phyloP scores from a whole-genome alignment of 768 basidiomycete species.

The Pleurotus eryngii region DNA sequence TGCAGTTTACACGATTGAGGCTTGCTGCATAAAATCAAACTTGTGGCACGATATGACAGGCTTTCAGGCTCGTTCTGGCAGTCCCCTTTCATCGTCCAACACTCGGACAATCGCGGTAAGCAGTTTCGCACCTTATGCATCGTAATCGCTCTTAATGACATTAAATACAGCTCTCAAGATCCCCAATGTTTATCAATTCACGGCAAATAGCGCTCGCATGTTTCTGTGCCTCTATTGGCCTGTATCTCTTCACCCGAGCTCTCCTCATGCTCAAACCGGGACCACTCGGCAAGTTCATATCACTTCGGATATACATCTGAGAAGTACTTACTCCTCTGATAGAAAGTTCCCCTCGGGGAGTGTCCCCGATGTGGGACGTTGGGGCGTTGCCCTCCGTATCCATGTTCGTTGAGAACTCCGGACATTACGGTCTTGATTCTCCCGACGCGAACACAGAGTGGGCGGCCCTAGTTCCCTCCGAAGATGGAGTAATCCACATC shows the following conservation, averaged over 20 bases:
- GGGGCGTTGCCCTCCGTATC: slow-evolving; percentile 2
- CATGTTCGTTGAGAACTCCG: slow-evolving; percentile 7
- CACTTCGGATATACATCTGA: too few species aligned
- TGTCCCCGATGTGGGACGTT: slow-evolving; percentile 5
- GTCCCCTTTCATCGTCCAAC: too few species aligned
- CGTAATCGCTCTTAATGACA: too few species aligned
- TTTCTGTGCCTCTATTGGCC: background rate
- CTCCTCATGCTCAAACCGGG: background rate
- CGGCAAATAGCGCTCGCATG: background rate
- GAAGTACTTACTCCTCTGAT: background rate
- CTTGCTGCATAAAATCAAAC: too few species aligned
- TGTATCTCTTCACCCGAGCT: background rate
- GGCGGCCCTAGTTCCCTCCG: slow-evolving; percentile 1
- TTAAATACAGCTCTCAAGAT: too few species aligned
- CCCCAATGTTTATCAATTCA: background rate
- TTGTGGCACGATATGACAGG: too few species aligned
- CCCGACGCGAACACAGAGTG: background rate
- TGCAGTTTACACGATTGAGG: too few species aligned
- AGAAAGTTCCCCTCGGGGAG: background rate
- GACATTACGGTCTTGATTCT: slow-evolving; percentile 3
- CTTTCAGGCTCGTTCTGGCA: too few species aligned
- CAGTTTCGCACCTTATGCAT: too few species aligned
- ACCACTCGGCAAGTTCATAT: too few species aligned
- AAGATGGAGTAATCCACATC: background rate
- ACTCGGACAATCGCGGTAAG: too few species aligned